Percentiles rank a stretch among this genome's conserved stretches.
phyloP scores from a whole-genome alignment of 73 alveolate genomes.

The Diophrys sp. region DNA sequence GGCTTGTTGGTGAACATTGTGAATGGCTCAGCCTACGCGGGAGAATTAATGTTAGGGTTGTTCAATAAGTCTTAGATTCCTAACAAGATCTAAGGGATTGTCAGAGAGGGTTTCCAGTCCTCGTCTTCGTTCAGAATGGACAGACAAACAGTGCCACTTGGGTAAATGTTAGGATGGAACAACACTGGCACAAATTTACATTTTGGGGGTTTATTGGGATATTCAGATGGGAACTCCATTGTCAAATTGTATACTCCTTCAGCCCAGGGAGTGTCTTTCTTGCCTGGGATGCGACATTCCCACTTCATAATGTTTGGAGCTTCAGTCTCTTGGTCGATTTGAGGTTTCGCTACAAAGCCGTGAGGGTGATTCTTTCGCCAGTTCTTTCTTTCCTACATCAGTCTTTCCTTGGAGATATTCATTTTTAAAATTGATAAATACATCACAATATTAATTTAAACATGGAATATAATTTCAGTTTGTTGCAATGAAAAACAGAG shows the following conservation, averaged over 20 bases:
- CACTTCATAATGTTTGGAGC: conserved; percentile 73
- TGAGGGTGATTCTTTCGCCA: conserved; percentile 94
- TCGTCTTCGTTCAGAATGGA: conserved; percentile 96
- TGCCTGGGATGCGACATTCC: conserved; percentile 97
- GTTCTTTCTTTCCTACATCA: conserved; percentile 87
- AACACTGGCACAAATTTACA: conserved; percentile 88
- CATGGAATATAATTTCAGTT: neutral
- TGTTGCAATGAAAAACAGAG: neutral
- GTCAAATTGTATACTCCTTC: conserved; percentile 89
- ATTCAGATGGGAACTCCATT: conserved; percentile 93
- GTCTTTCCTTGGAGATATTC: conserved; percentile 48
- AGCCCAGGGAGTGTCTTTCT: conserved; percentile 91
- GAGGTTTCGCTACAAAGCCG: conserved; percentile 91
- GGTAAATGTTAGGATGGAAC: conserved; percentile 93
- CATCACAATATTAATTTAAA: neutral
- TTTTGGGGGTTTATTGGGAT: conserved; percentile 96
- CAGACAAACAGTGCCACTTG: conserved; percentile 96
- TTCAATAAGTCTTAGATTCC: conserved; percentile 81
- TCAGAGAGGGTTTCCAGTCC: conserved; percentile 97
- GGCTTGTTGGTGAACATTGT: conserved; percentile 62
- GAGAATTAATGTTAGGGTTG: conserved; percentile 75
- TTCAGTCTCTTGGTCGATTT: conserved; percentile 60
- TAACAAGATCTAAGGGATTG: conserved; percentile 74
- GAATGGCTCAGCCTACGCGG: conserved; percentile 85
- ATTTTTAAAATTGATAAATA: neutral